Conservation (phyloP, 1,139 yeast species). For the Magnusiomyces tetraspermus region DNA sequence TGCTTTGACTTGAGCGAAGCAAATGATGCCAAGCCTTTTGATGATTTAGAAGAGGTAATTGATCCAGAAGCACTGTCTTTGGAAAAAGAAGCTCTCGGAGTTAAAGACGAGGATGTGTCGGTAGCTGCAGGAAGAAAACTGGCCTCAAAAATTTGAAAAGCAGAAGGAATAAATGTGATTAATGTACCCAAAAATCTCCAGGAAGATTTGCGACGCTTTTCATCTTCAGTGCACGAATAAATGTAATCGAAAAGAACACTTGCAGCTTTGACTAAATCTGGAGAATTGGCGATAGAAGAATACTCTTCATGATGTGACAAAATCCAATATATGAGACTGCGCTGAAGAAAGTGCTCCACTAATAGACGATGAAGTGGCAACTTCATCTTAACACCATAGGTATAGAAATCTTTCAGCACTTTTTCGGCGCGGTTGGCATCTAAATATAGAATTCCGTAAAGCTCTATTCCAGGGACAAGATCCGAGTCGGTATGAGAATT, state of each 20-base stretch:
- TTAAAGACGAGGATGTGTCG: not conserved
- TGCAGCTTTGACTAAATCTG: conserved; percentile 6
- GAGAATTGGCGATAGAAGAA: conserved; percentile 6
- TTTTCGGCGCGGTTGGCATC: conserved; percentile 34
- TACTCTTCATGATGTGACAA: conserved; percentile 9
- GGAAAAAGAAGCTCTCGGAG: conserved; percentile 3
- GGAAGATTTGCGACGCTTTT: conserved; percentile 10
- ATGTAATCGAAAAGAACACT: conserved; percentile 12
- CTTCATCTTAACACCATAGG: conserved; percentile 37
- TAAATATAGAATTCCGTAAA: conserved; percentile 43
- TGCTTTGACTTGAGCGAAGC: not conserved
- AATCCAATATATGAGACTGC: conserved; percentile 44
- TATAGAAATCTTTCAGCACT: conserved; percentile 37
- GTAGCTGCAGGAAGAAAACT: not conserved
- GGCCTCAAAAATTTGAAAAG: conserved; percentile 2
- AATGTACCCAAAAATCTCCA: conserved; percentile 13
- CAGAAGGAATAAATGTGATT: conserved; percentile 8
- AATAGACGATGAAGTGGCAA: conserved; percentile 49
- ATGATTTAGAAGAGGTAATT: not conserved
- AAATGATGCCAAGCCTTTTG: conserved; percentile 1
- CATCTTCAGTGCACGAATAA: conserved; percentile 11
- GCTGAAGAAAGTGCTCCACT: conserved; percentile 43
- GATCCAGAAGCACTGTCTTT: not conserved
- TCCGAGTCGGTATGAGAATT: conserved; percentile 22
- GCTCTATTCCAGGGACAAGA: conserved; percentile 43